phyloP scores from a whole-genome alignment of 805 yeast genomes.

The Komagataella ulmi region DNA sequence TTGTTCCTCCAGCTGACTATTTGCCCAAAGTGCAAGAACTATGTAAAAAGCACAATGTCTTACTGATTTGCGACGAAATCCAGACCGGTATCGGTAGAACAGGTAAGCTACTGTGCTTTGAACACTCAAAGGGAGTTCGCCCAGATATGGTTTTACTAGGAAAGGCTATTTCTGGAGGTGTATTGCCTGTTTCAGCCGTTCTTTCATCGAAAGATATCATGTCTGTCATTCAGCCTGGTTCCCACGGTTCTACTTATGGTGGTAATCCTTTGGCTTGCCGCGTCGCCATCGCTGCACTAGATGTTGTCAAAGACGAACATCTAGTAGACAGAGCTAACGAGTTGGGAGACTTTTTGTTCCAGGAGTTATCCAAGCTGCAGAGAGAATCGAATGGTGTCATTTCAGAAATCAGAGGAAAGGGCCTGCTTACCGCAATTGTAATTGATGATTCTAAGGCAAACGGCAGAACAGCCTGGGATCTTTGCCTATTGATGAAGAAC shows the following conservation, averaged over 20 bases:
- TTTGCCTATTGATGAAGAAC: conserved; percentile 80
- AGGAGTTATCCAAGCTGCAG: conserved; percentile 40
- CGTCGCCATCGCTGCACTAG: conserved; percentile 86
- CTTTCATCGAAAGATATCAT: conserved; percentile 82
- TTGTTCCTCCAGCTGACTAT: conserved; percentile 82
- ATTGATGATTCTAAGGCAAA: conserved; percentile 73
- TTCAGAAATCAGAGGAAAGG: conserved; percentile 67
- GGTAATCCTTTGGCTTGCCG: conserved; percentile 93
- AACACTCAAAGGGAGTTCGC: conserved; percentile 57
- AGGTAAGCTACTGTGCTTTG: conserved; percentile 84
- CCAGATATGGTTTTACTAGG: conserved; percentile 89
- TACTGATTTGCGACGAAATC: conserved; percentile 91
- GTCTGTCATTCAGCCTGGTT: conserved; percentile 85
- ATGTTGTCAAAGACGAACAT: conserved; percentile 80
- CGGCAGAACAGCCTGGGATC: conserved; percentile 93
- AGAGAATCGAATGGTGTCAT: conserved; percentile 38
- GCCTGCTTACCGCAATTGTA: conserved; percentile 82
- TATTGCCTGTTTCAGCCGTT: conserved; percentile 83
- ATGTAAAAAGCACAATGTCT: conserved; percentile 73
- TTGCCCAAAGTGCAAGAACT: conserved; percentile 56
- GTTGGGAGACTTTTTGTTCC: conserved; percentile 59
- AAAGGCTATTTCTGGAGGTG: conserved; percentile 94
- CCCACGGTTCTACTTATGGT: conserved; percentile 96
- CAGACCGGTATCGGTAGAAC: conserved; percentile 98
- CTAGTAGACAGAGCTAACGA: conserved; percentile 65